These are phyloP conservation scores for Pholiota molesta DNA, from an alignment of 768 basidiomycete genomes.

Conservation along the genomic window DNA sequence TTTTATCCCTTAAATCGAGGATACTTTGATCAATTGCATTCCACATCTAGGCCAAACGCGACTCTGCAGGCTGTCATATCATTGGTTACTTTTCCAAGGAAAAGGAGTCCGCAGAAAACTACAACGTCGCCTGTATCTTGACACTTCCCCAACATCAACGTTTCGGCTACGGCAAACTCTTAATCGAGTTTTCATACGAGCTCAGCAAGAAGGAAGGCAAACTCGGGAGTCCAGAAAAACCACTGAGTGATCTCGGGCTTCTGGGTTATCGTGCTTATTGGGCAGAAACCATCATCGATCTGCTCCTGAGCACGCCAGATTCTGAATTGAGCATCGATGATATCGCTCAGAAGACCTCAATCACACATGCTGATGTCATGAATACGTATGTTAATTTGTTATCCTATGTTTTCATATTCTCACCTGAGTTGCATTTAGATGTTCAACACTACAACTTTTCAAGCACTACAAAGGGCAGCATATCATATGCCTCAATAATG, in stretches of 20 bases:
- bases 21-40: constrained; percentile 12
- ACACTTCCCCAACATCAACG: constrained; percentile 99
- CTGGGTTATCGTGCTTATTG: constrained; percentile 95
- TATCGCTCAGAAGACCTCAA: constrained; percentile 93
- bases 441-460: constrained; percentile 92
- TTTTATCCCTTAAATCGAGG: constrained; percentile 6
- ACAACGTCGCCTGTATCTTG: constrained; percentile 98
- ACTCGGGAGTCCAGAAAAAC: constrained; percentile 97
- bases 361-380: constrained; percentile 96
- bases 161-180: constrained; percentile 90
- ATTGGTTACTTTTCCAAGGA: constrained; percentile 99
- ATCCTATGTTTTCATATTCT: constrained; percentile 9
- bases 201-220: constrained; percentile 96
- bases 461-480: constrained; percentile 96
- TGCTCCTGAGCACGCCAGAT: constrained; percentile 74
- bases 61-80: constrained; percentile 89
- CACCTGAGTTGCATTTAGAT: constrained; percentile 50
- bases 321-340: constrained; percentile 92
- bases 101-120: constrained; percentile 96
- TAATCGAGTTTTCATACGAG: constrained; percentile 99
- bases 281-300: constrained; percentile 94
- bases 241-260: constrained; percentile 91
- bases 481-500: constrained; percentile 89
- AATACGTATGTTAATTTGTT: constrained; percentile 78
- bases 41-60: constrained; percentile 67